These are phyloP conservation scores for Phanerochaete sordida DNA, from an alignment of 768 basidiomycete species.

Conservation along the genomic window DNA sequence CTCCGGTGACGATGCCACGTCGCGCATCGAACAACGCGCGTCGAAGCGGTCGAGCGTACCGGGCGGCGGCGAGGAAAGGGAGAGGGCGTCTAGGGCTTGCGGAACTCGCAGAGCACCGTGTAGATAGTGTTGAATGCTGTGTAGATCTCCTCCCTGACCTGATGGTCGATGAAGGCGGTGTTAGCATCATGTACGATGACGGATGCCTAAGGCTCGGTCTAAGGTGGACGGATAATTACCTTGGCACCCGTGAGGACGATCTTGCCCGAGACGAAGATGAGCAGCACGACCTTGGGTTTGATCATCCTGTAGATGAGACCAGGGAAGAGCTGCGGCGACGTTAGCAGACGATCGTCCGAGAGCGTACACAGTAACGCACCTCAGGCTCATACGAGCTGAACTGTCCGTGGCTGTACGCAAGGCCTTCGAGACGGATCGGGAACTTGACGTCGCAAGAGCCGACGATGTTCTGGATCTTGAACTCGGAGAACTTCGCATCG, in stretches of 20 bases:
- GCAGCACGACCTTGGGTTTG: conserved; percentile 96
- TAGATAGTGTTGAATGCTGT: conserved; percentile 99
- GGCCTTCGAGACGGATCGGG: conserved; percentile 94
- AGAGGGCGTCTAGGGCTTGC: conserved; percentile 60
- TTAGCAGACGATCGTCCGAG: not conserved
- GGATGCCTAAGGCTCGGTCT: not conserved
- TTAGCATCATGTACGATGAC: conserved; percentile 14
- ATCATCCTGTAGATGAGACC: conserved; percentile 99
- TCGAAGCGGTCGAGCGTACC: conserved; percentile 2
- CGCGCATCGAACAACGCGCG: not conserved
- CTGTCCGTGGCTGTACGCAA: conserved; percentile 96
- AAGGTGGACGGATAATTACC: conserved; percentile 47
- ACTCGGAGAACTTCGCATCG: conserved; percentile 98
- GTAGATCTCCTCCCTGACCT: conserved; percentile 99
- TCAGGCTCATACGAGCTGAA: conserved; percentile 98
- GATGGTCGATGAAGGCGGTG: conserved; percentile 31
- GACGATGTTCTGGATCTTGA: conserved; percentile 99
- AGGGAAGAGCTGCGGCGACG: conserved; percentile 76
- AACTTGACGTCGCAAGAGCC: conserved; percentile 98
- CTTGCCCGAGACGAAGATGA: conserved; percentile 99
- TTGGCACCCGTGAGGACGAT: conserved; percentile 99
- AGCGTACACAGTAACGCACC: conserved; percentile 47
- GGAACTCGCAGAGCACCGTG: conserved; percentile 94
- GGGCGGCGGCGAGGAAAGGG: conserved; percentile 5
- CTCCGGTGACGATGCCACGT: not conserved